These are phyloP conservation scores for Apophysomyces variabilis DNA, from an alignment of 371 early-diverging fungal species.

Conservation along the genomic window DNA sequence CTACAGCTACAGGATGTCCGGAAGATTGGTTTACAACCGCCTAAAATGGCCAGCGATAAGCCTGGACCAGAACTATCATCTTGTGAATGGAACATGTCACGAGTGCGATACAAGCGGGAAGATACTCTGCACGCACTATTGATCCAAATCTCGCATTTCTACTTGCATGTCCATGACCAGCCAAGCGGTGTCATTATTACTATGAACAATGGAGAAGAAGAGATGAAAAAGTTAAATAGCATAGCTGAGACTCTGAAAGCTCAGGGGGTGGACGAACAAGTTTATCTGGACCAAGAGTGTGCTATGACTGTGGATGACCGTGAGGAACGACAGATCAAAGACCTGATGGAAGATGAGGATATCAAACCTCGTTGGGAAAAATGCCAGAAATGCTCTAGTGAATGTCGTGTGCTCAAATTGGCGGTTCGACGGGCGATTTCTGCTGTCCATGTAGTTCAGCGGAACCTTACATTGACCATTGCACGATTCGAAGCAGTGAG, in stretches of 20 bases:
- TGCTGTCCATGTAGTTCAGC: constrained; percentile 35
- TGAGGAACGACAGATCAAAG: constrained; percentile 19
- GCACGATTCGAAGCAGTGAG: constrained; percentile 53
- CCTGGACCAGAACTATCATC: not conserved
- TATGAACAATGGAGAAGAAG: constrained; percentile 26
- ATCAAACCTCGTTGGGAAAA: constrained; percentile 20
- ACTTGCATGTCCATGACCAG: constrained; percentile 27
- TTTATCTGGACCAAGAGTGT: constrained; percentile 39
- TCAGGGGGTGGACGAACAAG: constrained; percentile 18
- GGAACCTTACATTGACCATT: constrained; percentile 33
- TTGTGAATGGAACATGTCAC: constrained; percentile 26
- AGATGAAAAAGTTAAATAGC: constrained; percentile 36
- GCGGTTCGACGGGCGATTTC: constrained; percentile 38
- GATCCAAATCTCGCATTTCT: constrained; percentile 42
- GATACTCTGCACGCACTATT: constrained; percentile 40
- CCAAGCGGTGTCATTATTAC: constrained; percentile 9
- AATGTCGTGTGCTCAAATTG: constrained; percentile 26
- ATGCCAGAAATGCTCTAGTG: constrained; percentile 16
- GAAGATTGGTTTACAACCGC: constrained; percentile 29
- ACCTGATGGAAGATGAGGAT: constrained; percentile 20
- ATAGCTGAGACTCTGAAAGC: constrained; percentile 39
- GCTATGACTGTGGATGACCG: constrained; percentile 51
- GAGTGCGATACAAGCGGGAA: constrained; percentile 47
- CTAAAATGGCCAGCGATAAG: constrained; percentile 13
- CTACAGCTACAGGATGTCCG: constrained; percentile 50